Base-by-base conservation (phyloP, 345 rosid species). In the Limnanthes douglasii region DNA sequence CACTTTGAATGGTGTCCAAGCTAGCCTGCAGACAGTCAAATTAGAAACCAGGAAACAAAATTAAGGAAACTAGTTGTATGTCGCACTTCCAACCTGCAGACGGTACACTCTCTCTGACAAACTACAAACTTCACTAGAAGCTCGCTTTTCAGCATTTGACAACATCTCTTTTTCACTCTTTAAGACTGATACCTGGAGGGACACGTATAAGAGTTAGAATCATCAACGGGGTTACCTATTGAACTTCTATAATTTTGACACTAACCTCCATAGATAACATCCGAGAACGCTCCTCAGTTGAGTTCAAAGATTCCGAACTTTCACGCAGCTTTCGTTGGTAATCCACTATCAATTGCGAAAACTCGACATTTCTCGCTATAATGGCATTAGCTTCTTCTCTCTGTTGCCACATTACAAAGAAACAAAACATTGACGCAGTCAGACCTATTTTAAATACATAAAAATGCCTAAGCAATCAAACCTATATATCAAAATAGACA, bases 141-240 rank as follows among this genome's bases (percentile, higher is more conserved):
- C 98, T 60, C 98, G 71, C 55, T 59, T 77, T 53, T 84, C 95
- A 48, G 98, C 95, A 66, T 70, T 68, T 37, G 79, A 69, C 43
- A 74, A 33, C 51, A 84, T 37, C 36, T 88, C 84, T 48, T 88
- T 88, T 61, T 88, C 94, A 43, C 50, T 72, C 61, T 72, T 88
- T 39, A 84, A 53, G 48, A 74, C 50, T 34, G 84, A 74, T 6
- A 72, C 75, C 97, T 88, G 48, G 21, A 27, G 38, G 40, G 35
- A 35, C 43, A 36, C 46, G 31, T 21, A 37, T 32, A 34, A 37
- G 6, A 8, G 35, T 59, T 40, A 65, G 15, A 15, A 56, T 32
- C 39, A 15, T 6, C 21, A 28, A 28, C 18, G 11, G 34, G 33
- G 38, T 41, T 15, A 15, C 22, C 37, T 20, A 32, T 18, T 22